These are phyloP conservation scores for Salvia hispanica DNA, from an alignment of 257 asterid species.

Conservation along the genomic window DNA sequence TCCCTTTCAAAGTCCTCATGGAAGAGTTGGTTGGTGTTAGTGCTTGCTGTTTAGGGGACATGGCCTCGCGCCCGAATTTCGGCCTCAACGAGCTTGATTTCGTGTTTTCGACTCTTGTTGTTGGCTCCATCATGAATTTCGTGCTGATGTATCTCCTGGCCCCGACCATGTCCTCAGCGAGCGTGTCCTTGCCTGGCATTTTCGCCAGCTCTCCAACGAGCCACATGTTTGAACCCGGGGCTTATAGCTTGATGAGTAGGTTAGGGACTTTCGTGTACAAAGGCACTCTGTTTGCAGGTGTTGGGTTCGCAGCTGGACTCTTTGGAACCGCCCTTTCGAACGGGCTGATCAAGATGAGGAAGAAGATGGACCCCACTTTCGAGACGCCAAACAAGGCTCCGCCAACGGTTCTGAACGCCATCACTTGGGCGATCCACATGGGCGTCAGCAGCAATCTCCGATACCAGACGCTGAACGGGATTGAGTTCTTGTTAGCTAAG, in stretches of 20 bases:
- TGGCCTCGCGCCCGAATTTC: conserved; percentile 91
- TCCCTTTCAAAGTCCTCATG: conserved; percentile 90
- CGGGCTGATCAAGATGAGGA: conserved; percentile 71
- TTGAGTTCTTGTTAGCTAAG: conserved; percentile 73
- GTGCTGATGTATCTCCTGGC: conserved; percentile 87
- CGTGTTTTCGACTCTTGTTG: conserved; percentile 85
- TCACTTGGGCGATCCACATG: conserved; percentile 93
- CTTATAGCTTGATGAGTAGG: conserved; percentile 53
- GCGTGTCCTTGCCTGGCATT: conserved; percentile 58
- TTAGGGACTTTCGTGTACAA: conserved; percentile 78
- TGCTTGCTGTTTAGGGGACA: conserved; percentile 84
- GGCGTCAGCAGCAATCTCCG: conserved; percentile 80
- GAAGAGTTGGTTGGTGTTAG: conserved; percentile 89
- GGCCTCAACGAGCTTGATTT: conserved; percentile 94
- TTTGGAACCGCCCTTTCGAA: conserved; percentile 85
- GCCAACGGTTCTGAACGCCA: conserved; percentile 67
- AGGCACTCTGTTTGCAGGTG: conserved; percentile 74
- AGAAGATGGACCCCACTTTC: conserved; percentile 79
- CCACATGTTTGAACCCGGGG: conserved; percentile 91
- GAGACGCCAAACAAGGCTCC: conserved; percentile 90
- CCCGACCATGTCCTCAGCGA: conserved; percentile 60
- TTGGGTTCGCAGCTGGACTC: conserved; percentile 85
- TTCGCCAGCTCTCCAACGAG: conserved; percentile 74
- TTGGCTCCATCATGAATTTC: conserved; percentile 77
- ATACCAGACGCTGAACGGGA: conserved; percentile 81